A percentile compares a stretch with the other conserved stretches of the same genome.
Conservation (phyloP, 148 eudicot genomes). For the Amaranthus hypochondriacus region DNA sequence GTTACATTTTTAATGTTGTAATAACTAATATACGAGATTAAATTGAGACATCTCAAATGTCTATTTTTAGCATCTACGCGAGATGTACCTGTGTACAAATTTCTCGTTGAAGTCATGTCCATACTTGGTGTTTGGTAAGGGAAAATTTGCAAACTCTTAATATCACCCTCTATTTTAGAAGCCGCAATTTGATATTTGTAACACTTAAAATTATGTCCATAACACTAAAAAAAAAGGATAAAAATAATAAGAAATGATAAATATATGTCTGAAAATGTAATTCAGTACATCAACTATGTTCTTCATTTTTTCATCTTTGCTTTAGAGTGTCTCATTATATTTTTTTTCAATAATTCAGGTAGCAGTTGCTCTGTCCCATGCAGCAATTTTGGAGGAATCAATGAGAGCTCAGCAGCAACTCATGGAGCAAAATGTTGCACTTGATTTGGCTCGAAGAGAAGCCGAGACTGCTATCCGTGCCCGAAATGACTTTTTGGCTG, state of each 20-base stretch:
- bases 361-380: conserved; percentile 98
- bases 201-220: no score
- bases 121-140: no score
- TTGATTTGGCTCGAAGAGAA: conserved; percentile 90
- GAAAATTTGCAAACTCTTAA: not conserved
- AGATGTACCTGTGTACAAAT: not conserved
- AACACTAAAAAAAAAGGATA: no score
- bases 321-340: not conserved
- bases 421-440: conserved; percentile 88
- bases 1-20: not conserved
- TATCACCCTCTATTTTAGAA: not conserved
- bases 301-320: not conserved
- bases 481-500: conserved; percentile 92
- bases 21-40: not conserved
- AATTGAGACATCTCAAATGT: not conserved
- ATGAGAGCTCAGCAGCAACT: conserved; percentile 94
- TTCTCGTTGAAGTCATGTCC: not conserved
- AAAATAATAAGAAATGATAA: no score
- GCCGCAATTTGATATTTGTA: not conserved
- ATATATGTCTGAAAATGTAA: no score
- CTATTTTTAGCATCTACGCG: not conserved
- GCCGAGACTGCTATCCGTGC: conserved; percentile 92
- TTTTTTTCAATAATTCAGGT: conserved; percentile 42
- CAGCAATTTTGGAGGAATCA: conserved; percentile 91
- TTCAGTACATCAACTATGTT: no score